Percentiles rank a stretch among this genome's conserved stretches.
Evolutionary conservation across 1,139 yeast species (phyloP).

Genomic region (Hanseniaspora uvarum): DNA sequence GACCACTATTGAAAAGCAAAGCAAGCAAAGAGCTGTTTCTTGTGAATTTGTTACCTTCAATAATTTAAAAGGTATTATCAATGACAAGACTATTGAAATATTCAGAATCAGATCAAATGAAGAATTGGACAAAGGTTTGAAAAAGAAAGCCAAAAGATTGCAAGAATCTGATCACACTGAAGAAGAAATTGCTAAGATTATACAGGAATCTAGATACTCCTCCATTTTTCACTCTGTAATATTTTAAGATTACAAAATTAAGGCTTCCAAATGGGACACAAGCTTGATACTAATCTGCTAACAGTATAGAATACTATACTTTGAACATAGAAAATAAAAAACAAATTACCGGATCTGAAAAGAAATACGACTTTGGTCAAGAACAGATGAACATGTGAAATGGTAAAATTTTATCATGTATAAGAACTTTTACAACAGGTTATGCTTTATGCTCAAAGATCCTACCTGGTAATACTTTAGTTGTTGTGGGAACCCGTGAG

Average conservation of each 20-base stretch:
- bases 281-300: constrained; percentile 49
- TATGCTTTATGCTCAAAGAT: constrained; percentile 74
- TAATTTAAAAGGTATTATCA: constrained; percentile 49
- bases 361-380: constrained; percentile 65
- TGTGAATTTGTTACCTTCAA: constrained; percentile 42
- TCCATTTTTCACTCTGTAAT: constrained; percentile 57
- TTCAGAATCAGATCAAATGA: constrained; percentile 69
- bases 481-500: constrained; percentile 80
- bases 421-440: constrained; percentile 82
- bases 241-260: constrained; percentile 51
- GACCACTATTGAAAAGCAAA: constrained; percentile 67
- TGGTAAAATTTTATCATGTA: constrained; percentile 68
- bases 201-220: constrained; percentile 46
- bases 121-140: constrained; percentile 68
- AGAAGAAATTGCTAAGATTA: constrained; percentile 48
- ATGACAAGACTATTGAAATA: constrained; percentile 72
- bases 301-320: constrained; percentile 60
- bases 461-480: constrained; percentile 81
- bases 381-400: constrained; percentile 88
- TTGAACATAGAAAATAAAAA: constrained; percentile 41
- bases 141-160: constrained; percentile 70
- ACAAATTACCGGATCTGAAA: constrained; percentile 32
- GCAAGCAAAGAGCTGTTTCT: constrained; percentile 62
- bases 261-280: constrained; percentile 47
- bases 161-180: constrained; percentile 51